phyloP scores from a whole-genome alignment of 164 flowering plant species.

The Berberis vulgaris region DNA sequence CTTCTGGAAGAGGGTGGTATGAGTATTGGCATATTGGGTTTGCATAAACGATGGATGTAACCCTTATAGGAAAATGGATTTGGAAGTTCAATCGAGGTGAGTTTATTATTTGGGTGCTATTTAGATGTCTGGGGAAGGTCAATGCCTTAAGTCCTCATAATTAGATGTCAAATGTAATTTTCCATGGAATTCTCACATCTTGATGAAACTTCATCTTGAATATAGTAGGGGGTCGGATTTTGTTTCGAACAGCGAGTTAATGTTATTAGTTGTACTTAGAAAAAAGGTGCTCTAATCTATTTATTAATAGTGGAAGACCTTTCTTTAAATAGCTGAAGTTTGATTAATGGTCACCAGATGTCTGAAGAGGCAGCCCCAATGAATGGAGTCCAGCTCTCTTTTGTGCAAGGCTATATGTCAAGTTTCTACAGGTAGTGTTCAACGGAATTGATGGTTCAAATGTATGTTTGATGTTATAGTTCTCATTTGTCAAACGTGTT shows the following conservation, averaged over 20 bases:
- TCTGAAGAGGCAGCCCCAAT: slow-evolving; percentile 46
- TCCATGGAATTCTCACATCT: background rate
- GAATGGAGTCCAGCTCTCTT: slow-evolving; percentile 50
- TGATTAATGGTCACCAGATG: slow-evolving; percentile 31
- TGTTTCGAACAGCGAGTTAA: too few species aligned
- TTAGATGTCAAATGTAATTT: background rate
- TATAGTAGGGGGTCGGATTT: too few species aligned
- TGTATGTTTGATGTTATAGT: slow-evolving; percentile 4
- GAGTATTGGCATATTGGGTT: background rate
- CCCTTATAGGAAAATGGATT: background rate
- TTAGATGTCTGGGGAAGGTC: too few species aligned
- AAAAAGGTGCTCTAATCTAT: background rate
- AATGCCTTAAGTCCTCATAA: too few species aligned
- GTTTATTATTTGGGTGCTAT: too few species aligned
- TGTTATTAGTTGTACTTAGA: background rate
- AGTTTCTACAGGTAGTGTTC: slow-evolving; percentile 64
- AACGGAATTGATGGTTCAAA: background rate
- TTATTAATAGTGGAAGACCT: background rate
- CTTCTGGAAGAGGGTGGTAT: background rate
- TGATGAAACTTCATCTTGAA: too few species aligned
- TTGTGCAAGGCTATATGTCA: slow-evolving; percentile 82
- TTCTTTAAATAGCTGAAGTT: background rate
- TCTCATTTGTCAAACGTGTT: slow-evolving; percentile 7
- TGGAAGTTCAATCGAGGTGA: background rate
- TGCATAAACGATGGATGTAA: background rate